Base-by-base conservation (phyloP, 345 rosid species). In the Barbarea vulgaris region DNA sequence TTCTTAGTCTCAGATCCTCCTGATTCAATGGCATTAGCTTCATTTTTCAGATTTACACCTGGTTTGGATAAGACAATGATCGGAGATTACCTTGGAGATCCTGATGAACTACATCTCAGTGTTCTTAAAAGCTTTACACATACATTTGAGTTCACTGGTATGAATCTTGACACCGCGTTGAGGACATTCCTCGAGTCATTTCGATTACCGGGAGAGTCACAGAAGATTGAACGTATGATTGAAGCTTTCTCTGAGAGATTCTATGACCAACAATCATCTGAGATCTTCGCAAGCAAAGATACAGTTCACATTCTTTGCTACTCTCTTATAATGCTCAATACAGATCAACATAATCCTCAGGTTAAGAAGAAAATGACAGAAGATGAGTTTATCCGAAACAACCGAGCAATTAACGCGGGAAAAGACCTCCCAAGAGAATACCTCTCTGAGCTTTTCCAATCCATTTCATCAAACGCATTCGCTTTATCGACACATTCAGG, bases 301-400 rank as follows among this genome's bases (percentile, higher is more conserved):
- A 82, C 93, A 0, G 93, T 90, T 59, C 84, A 80, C 27, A 85
- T 94, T 4, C 70, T 94, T 6, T 91, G 96, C 19, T 94, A 94
- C 78, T 94, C 98, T 1, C 86, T 94, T 67, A 91, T 94, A 19
- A 94, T 94, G 98, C 96, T 94, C 37, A 94, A 94, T 37, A 91
- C 98, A 0, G 97, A 94, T 68, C 97, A 87, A 25, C 97, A 94
- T 75, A 94, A 94, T 54, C 96, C 95, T 4, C 97, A 94, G 61
- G 96, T 91, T 4, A 91, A 87, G 86, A 94, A 87, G 75, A 94
- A 88, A 79, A 94, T 94, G 97, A 90, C 98, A 2, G 98, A 91
- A 74, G 98, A 94, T 51, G 98, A 94, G 64, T 94, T 94, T 64
- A 90, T 94, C 15, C 84, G 88, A 61, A 94, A 94, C 79, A 91